These are phyloP conservation scores for Lactarius deliciosus DNA, from an alignment of 768 basidiomycete genomes.

Conservation along the genomic window DNA sequence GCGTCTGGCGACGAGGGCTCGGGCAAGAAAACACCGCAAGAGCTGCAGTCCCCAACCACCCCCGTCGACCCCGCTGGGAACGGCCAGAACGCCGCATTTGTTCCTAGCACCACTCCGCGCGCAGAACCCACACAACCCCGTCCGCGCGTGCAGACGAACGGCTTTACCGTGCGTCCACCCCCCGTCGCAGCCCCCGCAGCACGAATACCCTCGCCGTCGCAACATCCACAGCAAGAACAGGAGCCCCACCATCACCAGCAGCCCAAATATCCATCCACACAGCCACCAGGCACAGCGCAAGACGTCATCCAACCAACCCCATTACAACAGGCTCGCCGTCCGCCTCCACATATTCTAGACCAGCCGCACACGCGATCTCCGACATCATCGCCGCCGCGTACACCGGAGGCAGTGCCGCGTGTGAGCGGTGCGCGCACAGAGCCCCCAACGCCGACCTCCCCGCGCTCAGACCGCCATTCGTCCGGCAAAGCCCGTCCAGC, in stretches of 20 bases:
- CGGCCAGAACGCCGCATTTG: constrained; percentile 27
- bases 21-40: constrained; percentile 32
- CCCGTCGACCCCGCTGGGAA: constrained; percentile 19
- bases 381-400: constrained; percentile 1
- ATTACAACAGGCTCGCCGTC: constrained; percentile 1
- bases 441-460: constrained; percentile 38
- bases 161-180: constrained; percentile 19
- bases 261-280: not conserved
- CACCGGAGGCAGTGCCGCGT: constrained; percentile 10
- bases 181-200: not conserved
- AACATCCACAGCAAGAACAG: constrained; percentile 6
- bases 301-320: not conserved
- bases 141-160: constrained; percentile 28
- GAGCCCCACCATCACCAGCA: constrained; percentile 13
- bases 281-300: not conserved
- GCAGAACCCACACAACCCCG: constrained; percentile 33
- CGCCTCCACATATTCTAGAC: constrained; percentile 3
- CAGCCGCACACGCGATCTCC: not conserved
- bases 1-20: constrained; percentile 44
- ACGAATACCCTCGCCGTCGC: constrained; percentile 2
- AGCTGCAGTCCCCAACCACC: constrained; percentile 29
- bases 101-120: constrained; percentile 34
- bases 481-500: constrained; percentile 52
- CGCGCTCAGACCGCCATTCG: constrained; percentile 40
- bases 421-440: constrained; percentile 27